These are phyloP conservation scores for Psilocybe subaeruginosa DNA, from an alignment of 768 basidiomycete genomes.

Conservation along the genomic window DNA sequence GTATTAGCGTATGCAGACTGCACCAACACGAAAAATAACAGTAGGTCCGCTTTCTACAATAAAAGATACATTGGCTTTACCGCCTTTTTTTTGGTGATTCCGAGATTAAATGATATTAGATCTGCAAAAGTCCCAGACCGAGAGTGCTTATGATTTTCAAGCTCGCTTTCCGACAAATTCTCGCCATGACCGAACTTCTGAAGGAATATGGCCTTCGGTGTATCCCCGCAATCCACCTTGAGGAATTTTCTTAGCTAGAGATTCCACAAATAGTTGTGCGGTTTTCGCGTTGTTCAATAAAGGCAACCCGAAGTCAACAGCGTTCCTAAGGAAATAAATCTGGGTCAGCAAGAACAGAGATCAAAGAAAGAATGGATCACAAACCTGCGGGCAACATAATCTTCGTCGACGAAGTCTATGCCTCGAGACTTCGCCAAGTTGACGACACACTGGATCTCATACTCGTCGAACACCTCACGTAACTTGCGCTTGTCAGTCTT, in stretches of 20 bases:
- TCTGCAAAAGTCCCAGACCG: conserved; percentile 1
- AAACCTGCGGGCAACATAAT: conserved; percentile 92
- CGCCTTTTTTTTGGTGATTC: conserved; percentile 7
- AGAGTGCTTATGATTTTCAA: conserved; percentile 31
- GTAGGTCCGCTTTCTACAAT: conserved; percentile 10
- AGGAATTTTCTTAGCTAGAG: conserved; percentile 82
- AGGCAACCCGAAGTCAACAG: conserved; percentile 94
- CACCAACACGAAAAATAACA: neutral
- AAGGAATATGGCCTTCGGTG: conserved; percentile 84
- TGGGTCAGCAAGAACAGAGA: neutral
- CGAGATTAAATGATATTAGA: conserved; percentile 15
- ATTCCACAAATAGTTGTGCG: conserved; percentile 90
- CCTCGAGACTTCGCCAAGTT: conserved; percentile 88
- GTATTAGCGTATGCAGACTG: neutral
- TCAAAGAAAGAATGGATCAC: conserved; percentile 24
- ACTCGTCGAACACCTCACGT: conserved; percentile 91
- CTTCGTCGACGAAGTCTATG: conserved; percentile 79
- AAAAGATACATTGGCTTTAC: conserved; percentile 17
- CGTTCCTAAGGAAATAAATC: conserved; percentile 58
- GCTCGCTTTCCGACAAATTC: conserved; percentile 82
- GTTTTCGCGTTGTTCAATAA: conserved; percentile 89
- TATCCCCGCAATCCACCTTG: conserved; percentile 79
- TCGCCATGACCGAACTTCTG: conserved; percentile 90
- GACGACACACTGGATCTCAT: conserved; percentile 93
- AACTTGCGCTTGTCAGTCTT: conserved; percentile 95